A percentile compares a stretch with the other conserved stretches of the same genome.
Evolutionary conservation across 2,329 filamentous ascomycete genomes (phyloP).

Genomic region (Colletotrichum chlorophyti): DNA sequence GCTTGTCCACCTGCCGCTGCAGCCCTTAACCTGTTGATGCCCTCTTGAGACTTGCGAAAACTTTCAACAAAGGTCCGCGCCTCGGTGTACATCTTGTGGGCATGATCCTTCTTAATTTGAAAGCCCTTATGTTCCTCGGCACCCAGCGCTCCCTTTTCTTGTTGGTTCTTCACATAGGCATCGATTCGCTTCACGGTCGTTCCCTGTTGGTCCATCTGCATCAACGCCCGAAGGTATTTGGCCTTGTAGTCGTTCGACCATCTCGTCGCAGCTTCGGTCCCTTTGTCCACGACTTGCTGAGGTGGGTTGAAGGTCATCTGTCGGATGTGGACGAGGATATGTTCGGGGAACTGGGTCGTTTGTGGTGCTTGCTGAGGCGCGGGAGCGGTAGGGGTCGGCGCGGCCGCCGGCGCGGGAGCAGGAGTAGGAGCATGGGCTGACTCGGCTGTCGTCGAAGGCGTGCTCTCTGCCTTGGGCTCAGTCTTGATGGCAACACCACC

Average conservation of each 20-base stretch:
- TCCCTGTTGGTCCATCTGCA: slow-evolving; percentile 56
- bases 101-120: slow-evolving; percentile 49
- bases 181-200: slow-evolving; percentile 51
- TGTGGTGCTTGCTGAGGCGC: slow-evolving; percentile 30
- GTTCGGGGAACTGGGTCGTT: slow-evolving; percentile 45
- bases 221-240: slow-evolving; percentile 54
- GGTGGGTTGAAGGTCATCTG: slow-evolving; percentile 55
- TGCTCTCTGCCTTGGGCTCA: slow-evolving; percentile 16
- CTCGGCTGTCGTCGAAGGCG: slow-evolving; percentile 17
- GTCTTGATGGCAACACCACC: slow-evolving; percentile 19
- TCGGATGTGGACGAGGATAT: slow-evolving; percentile 54
- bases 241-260: slow-evolving; percentile 56
- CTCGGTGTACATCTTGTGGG: slow-evolving; percentile 53
- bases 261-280: slow-evolving; percentile 49
- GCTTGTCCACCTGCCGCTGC: slow-evolving; percentile 30
- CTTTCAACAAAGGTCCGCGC: slow-evolving; percentile 55
- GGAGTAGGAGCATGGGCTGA: slow-evolving; percentile 16
- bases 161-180: slow-evolving; percentile 47
- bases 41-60: slow-evolving; percentile 54
- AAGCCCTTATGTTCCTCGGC: slow-evolving; percentile 55
- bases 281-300: slow-evolving; percentile 47
- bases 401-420: slow-evolving; percentile 8
- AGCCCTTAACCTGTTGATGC: slow-evolving; percentile 33
- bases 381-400: slow-evolving; percentile 11
- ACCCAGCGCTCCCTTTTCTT: slow-evolving; percentile 47